phyloP scores from a whole-genome alignment of 2,329 filamentous ascomycete species.

The Fusarium fujikuroi region DNA sequence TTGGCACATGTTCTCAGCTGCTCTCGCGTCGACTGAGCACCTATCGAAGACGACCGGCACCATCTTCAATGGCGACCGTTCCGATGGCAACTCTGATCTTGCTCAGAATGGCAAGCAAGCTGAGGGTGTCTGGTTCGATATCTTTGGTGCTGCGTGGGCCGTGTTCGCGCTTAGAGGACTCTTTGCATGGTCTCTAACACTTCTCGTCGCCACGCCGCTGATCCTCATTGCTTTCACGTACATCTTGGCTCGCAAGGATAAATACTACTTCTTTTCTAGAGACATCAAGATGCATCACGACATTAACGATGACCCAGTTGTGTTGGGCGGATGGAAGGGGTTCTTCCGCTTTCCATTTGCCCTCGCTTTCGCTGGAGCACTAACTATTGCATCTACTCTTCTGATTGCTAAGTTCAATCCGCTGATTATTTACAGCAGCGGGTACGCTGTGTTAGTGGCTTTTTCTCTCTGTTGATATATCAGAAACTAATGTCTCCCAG shows the following conservation, averaged over 20 bases:
- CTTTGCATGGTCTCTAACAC: constrained; percentile 86
- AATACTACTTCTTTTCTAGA: constrained; percentile 87
- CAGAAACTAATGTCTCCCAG: constrained; percentile 47
- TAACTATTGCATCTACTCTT: constrained; percentile 78
- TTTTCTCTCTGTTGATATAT: no score
- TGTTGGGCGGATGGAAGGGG: constrained; percentile 80
- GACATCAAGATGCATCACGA: constrained; percentile 64
- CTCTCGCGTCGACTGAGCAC: constrained; percentile 77
- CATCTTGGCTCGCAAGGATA: constrained; percentile 76
- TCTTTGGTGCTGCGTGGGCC: constrained; percentile 83
- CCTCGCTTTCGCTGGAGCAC: constrained; percentile 71
- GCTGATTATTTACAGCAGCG: constrained; percentile 88
- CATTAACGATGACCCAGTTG: constrained; percentile 69
- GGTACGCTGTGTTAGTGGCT: constrained; percentile 74
- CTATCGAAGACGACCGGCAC: constrained; percentile 76
- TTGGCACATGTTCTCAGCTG: constrained; percentile 95
- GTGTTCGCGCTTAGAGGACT: constrained; percentile 83
- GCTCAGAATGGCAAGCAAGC: constrained; percentile 74
- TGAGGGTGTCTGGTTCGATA: constrained; percentile 90
- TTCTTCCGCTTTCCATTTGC: constrained; percentile 86
- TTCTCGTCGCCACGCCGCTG: constrained; percentile 83
- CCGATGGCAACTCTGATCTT: constrained; percentile 66
- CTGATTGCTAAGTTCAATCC: constrained; percentile 87
- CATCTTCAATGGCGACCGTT: constrained; percentile 70
- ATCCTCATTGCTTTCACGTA: constrained; percentile 76